Conservation (phyloP, 768 basidiomycete species). For the Rossbeevera mucosa region DNA sequence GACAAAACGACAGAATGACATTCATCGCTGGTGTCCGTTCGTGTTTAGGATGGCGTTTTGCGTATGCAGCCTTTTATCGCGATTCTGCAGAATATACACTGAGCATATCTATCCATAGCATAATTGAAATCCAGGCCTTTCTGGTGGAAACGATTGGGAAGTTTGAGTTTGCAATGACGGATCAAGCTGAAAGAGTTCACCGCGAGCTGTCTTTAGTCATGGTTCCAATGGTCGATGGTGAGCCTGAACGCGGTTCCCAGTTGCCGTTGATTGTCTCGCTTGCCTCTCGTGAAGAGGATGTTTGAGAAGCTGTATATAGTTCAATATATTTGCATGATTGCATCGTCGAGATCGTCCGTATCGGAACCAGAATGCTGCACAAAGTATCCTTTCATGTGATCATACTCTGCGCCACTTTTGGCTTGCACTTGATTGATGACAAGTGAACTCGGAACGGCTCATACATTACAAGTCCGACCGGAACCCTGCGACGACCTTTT, state of each 20-base stretch:
- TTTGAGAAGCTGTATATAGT: neutral
- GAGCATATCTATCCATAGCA: neutral
- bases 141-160: conserved; percentile 43
- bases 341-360: neutral
- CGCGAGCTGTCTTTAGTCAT: conserved; percentile 26
- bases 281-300: neutral
- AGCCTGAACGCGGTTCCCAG: conserved; percentile 26
- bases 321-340: neutral
- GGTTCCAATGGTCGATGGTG: conserved; percentile 31
- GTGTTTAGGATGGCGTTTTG: conserved; percentile 21
- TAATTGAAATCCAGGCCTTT: neutral
- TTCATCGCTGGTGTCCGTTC: conserved; percentile 22
- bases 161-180: conserved; percentile 42
- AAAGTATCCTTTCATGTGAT: neutral
- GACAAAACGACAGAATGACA: conserved; percentile 24
- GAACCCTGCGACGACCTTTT: neutral
- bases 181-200: conserved; percentile 22
- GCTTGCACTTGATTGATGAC: neutral
- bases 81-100: neutral
- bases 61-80: neutral
- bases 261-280: conserved; percentile 19
- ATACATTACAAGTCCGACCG: neutral
- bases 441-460: neutral
- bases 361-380: neutral
- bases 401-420: neutral